Evolutionary conservation across 768 basidiomycete species (phyloP), one percentile per base, ranked within the genome.

Genomic region (Psilocybe azurescens): DNA sequence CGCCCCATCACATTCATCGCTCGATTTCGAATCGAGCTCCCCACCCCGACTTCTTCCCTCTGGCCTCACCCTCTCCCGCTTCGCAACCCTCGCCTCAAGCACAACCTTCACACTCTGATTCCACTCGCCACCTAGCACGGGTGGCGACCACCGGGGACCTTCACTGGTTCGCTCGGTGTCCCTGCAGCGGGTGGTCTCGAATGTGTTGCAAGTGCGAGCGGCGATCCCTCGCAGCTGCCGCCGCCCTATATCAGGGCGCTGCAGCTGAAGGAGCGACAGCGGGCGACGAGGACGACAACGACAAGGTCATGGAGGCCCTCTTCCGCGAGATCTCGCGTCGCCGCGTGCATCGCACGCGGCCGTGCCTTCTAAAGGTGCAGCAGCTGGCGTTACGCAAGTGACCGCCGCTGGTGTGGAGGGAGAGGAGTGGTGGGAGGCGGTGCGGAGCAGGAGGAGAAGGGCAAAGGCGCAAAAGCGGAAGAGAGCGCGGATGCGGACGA

Each of bases 111-210:
- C 69, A 74, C 77, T 63, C 75, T 73, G 82, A 89, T 73, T 77
- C 90, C 88, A 91, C 93, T 95, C 88, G 93, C 93, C 93, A 95
- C 89, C 89, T 91, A 90, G 93, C 93, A 95, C 93, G 93, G 93
- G 90, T 95, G 93, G 93, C 86, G 93, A 88, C 84, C 87, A 84
- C 83, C 81, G 83, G 78, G 83, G 78, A 73, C 77, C 77, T 78
- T 77, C 77, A 74, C 72, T 66, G 64, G 69, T 60, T 63, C 66
- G 83, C 70, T 78, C 83, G 82, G 82, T 86, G 89, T 82, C 93
- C 93, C 91, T 89, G 93, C 93, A 95, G 93, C 93, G 93, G 93
- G 93, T 91, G 90, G 49, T 36, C 7, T 47, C 80, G 72, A 76
- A 74, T 66, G n/a, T n/a, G 65, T 67, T 63, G 55, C 56, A 54